phyloP scores from a whole-genome alignment of 1,284 basidiomycete genomes.

The Peniophora sp. region DNA sequence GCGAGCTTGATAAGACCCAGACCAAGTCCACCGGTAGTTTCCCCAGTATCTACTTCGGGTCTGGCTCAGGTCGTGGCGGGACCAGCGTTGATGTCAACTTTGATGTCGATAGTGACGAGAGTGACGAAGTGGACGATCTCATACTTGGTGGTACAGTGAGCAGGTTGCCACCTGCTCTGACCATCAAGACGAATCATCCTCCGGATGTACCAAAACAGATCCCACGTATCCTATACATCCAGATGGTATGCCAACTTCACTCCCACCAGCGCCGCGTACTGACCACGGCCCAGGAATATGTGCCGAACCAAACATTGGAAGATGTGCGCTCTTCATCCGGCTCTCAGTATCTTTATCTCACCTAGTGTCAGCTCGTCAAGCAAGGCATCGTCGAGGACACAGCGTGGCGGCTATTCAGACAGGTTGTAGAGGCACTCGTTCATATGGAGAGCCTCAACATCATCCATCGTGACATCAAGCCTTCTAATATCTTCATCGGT shows the following conservation, averaged over 20 bases:
- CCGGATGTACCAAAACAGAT: slow-evolving; percentile 14
- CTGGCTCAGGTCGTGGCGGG: slow-evolving; percentile 27
- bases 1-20: slow-evolving; percentile 47
- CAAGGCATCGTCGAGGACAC: slow-evolving; percentile 80
- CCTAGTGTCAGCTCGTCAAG: slow-evolving; percentile 52
- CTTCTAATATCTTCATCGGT: slow-evolving; percentile 90
- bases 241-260: slow-evolving; percentile 57
- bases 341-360: slow-evolving; percentile 2
- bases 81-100: slow-evolving; percentile 7
- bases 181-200: slow-evolving; percentile 2
- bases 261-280: slow-evolving; percentile 3
- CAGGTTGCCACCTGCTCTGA: slow-evolving; percentile 7
- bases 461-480: slow-evolving; percentile 88
- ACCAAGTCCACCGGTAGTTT: slow-evolving; percentile 48
- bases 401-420: slow-evolving; percentile 85
- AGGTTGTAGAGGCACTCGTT: slow-evolving; percentile 88
- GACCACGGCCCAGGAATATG: slow-evolving; percentile 58
- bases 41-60: slow-evolving; percentile 73
- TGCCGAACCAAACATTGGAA: slow-evolving; percentile 78
- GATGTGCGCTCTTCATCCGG: slow-evolving; percentile 45
- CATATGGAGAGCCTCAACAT: slow-evolving; percentile 88
- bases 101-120: slow-evolving; percentile 34
- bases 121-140: slow-evolving; percentile 24
- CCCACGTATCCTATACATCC: slow-evolving; percentile 73
- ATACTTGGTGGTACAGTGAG: slow-evolving; percentile 2